Evolutionary conservation across 2,329 filamentous ascomycete species (phyloP).

Genomic region (Neonectria hederae): DNA sequence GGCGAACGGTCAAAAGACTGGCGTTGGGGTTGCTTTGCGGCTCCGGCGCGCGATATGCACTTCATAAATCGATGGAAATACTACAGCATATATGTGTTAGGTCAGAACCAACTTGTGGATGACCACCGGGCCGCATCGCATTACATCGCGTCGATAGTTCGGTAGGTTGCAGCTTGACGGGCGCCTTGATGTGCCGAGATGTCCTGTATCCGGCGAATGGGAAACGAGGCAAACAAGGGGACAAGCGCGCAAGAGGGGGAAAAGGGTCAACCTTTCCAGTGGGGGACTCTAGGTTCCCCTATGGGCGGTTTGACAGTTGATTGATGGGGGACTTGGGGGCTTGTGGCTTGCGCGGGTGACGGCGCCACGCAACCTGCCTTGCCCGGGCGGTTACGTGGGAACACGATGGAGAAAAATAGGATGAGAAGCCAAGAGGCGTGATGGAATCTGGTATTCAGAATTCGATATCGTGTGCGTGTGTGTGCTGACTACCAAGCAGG

Average conservation of each 20-base stretch:
- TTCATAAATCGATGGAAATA: neutral
- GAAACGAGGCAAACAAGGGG: neutral
- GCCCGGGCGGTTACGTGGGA: neutral
- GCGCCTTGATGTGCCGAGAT: constrained; percentile 1
- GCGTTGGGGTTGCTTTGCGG: neutral
- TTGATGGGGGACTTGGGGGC: neutral
- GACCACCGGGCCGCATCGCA: neutral
- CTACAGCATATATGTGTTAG: too few relatives aligned
- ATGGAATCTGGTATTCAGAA: neutral
- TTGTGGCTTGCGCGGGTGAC: constrained; percentile 14
- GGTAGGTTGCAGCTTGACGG: neutral
- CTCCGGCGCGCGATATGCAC: neutral
- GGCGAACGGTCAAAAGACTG: neutral
- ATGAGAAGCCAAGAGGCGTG: neutral
- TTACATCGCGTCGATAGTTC: neutral
- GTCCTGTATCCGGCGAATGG: neutral
- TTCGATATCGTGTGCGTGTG: neutral
- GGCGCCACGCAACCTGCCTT: constrained; percentile 17
- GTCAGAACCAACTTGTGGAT: neutral
- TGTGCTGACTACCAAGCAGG: neutral
- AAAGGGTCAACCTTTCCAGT: neutral
- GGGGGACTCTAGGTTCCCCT: too few relatives aligned
- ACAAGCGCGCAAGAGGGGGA: neutral
- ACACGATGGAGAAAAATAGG: neutral
- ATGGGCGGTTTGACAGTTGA: neutral